These are phyloP conservation scores for Microdochium nivale DNA, from an alignment of 2,329 filamentous ascomycete genomes.

Conservation along the genomic window DNA sequence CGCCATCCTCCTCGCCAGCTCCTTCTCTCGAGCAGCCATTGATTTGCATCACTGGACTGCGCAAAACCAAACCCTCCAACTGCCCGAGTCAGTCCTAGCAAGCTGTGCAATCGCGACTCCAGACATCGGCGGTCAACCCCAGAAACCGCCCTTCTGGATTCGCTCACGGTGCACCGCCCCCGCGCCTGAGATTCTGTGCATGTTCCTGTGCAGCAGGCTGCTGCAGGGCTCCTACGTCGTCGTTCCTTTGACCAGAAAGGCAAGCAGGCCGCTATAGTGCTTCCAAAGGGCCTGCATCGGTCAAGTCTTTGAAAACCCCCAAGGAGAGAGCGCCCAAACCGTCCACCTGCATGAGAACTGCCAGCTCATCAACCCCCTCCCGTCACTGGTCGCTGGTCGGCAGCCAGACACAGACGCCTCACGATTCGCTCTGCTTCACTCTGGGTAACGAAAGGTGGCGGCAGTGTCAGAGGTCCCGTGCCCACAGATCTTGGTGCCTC, in stretches of 20 bases:
- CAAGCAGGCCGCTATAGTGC: too few relatives aligned
- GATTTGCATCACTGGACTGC: too few relatives aligned
- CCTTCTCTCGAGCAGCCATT: too few relatives aligned
- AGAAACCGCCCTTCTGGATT: too few relatives aligned
- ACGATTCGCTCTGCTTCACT: neutral
- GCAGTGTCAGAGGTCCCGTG: constrained; percentile 14
- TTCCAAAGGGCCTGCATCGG: neutral
- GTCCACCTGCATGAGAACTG: constrained; percentile 37
- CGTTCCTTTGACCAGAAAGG: neutral
- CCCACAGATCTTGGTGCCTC: constrained; percentile 21
- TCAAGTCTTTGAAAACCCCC: neutral
- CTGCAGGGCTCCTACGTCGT: neutral
- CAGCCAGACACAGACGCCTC: constrained; percentile 13
- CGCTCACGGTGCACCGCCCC: too few relatives aligned
- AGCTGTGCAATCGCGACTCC: too few relatives aligned
- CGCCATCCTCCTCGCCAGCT: too few relatives aligned
- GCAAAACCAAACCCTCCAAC: too few relatives aligned
- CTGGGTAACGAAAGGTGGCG: neutral
- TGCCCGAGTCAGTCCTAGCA: too few relatives aligned
- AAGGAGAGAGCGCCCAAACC: constrained; percentile 26
- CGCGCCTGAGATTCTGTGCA: neutral
- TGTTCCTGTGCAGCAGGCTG: neutral
- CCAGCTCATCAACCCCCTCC: constrained; percentile 34
- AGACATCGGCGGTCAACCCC: too few relatives aligned
- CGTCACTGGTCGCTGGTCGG: constrained; percentile 17